Evolutionary conservation across 352 stramenopile species (phyloP), one percentile per base, ranked within the genome.

Genomic region (Pythium sukuiense): DNA sequence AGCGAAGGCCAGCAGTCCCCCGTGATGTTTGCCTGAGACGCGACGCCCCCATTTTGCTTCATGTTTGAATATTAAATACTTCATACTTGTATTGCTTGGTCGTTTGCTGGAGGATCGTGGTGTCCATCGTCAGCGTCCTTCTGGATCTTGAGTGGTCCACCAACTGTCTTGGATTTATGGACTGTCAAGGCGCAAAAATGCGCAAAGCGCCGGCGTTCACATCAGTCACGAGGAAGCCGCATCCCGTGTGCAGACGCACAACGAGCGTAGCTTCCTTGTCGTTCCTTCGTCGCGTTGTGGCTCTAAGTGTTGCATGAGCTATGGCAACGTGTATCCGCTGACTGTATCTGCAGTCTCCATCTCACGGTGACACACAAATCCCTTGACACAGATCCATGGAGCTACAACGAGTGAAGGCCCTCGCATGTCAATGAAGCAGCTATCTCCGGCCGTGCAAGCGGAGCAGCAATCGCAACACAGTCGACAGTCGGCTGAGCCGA

Each of bases 11-110:
- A 33, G 37, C 30, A 20, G 1, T 68, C 61, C 9, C 61, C 61
- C 26, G 32, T 68, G 20, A 55, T 68, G 35, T 68, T 68, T 48
- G 61, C 61, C 16, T 68, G 35, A 37, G 5, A 4, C 39, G 16
- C 11, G 16, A 5, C 16, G 33, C 29, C 12, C 6, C 12, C 6
- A 53, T 24, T 53, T 18, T 53, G 26, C 41, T 8, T 35, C 12
- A 24, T 48, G 9, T 53, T 29, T 35, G 59, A 35, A 35, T 30
- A 35, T 30, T 32, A 16, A 4, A 41, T 57, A 45, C 27, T 30
- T 43, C 50, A 43, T 45, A 26, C 9, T 33, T 43, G 27, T 9
- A 35, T 35, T 5, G 32, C 32, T 35, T 35, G 5, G 8, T 9
- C 5, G 32, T 41, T 37, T 43, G 30, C n/a, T 11, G 18, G 37